Percentiles rank a stretch among this genome's conserved stretches.
These are phyloP conservation scores for Schizochytrium sp. DNA, from an alignment of 108 stramenopile species.

Conservation along the genomic window DNA sequence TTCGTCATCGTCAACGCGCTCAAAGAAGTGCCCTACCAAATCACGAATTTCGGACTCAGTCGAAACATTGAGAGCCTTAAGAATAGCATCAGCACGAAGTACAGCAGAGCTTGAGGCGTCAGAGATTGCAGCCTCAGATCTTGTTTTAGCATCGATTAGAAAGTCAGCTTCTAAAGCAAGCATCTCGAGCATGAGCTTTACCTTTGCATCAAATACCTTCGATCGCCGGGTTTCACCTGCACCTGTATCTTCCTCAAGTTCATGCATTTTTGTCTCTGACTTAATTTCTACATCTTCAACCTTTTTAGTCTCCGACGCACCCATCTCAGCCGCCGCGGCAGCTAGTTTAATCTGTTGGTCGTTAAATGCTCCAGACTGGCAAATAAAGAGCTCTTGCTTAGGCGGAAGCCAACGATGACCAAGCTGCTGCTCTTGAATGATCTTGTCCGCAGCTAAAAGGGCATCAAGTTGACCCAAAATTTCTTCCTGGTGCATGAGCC, in stretches of 20 bases:
- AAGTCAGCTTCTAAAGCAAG: conserved; percentile 77
- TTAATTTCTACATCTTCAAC: background rate
- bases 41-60: conserved; percentile 69
- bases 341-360: background rate
- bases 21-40: conserved; percentile 77
- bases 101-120: conserved; percentile 67
- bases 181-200: conserved; percentile 71
- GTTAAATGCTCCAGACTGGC: background rate
- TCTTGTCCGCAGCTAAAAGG: conserved; percentile 70
- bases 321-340: conserved; percentile 15
- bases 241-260: background rate
- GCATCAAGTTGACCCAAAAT: conserved; percentile 60
- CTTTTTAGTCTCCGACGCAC: conserved; percentile 57
- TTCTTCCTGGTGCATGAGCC: conserved; percentile 77
- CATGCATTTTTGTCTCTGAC: background rate
- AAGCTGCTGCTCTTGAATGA: conserved; percentile 79
- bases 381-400: conserved; percentile 62
- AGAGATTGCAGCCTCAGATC: conserved; percentile 62
- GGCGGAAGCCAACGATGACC: conserved; percentile 77
- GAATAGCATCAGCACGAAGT: conserved; percentile 70
- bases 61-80: conserved; percentile 74
- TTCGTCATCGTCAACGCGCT: conserved; percentile 63
- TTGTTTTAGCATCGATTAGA: conserved; percentile 68
- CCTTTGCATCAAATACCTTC: conserved; percentile 70
- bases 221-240: background rate